phyloP scores from a whole-genome alignment of 2,329 filamentous ascomycete genomes.

The Fusarium sp. region DNA sequence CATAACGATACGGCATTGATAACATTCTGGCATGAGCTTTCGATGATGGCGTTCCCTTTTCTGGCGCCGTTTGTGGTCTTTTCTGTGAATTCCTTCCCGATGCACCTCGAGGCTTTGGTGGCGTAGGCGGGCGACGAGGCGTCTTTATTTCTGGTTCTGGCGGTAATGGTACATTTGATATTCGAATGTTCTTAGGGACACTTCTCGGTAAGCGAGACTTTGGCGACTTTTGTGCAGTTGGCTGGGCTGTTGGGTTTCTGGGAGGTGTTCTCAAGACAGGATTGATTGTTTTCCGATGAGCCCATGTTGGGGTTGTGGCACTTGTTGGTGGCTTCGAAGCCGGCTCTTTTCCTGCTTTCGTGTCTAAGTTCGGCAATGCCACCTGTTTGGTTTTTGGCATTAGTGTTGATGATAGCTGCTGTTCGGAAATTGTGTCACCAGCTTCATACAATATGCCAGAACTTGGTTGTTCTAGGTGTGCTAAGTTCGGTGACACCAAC shows the following conservation, averaged over 20 bases:
- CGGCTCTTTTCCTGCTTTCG: background rate
- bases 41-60: background rate
- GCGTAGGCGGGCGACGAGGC: slow-evolving; percentile 23
- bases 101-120: slow-evolving; percentile 21
- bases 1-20: slow-evolving; percentile 11
- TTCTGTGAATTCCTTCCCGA: background rate
- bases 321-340: background rate
- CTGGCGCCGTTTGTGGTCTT: slow-evolving; percentile 12
- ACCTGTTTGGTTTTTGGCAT: background rate
- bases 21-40: background rate
- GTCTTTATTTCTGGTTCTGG: slow-evolving; percentile 21
- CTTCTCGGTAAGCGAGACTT: slow-evolving; percentile 10
- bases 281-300: background rate
- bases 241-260: background rate
- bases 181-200: background rate
- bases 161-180: slow-evolving; percentile 17
- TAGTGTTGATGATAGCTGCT: background rate
- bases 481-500: slow-evolving; percentile 15
- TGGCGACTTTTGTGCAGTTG: slow-evolving; percentile 7
- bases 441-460: slow-evolving; percentile 9
- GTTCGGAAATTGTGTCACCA: background rate
- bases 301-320: background rate
- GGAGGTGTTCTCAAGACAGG: background rate
- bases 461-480: slow-evolving; percentile 10
- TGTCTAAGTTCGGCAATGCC: background rate